phyloP scores from a whole-genome alignment of 2,329 filamentous ascomycete species.

The Claviceps quebecensis region DNA sequence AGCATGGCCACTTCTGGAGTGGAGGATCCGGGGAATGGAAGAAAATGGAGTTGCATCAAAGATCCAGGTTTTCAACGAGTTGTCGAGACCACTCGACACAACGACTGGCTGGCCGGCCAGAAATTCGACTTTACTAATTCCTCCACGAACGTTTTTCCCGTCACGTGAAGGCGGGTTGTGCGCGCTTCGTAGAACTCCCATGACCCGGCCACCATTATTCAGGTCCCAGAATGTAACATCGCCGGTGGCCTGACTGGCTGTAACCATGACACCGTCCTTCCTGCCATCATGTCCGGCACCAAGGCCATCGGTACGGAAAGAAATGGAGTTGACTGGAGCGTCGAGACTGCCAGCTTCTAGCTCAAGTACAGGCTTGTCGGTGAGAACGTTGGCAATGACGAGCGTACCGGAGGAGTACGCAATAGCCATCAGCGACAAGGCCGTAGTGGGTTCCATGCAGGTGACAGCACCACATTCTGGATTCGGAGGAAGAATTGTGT shows the following conservation, averaged over 20 bases:
- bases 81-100: slow-evolving; percentile 81
- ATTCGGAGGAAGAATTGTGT: slow-evolving; percentile 69
- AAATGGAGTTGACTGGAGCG: slow-evolving; percentile 62
- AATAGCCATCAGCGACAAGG: slow-evolving; percentile 73
- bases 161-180: slow-evolving; percentile 59
- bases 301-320: slow-evolving; percentile 78
- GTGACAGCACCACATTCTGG: slow-evolving; percentile 68
- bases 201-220: slow-evolving; percentile 74
- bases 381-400: slow-evolving; percentile 67
- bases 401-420: slow-evolving; percentile 71
- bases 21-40: slow-evolving; percentile 69
- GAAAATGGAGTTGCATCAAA: slow-evolving; percentile 89
- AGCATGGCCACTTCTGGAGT: slow-evolving; percentile 77
- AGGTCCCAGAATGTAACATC: slow-evolving; percentile 96
- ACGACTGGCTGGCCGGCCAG: slow-evolving; percentile 79
- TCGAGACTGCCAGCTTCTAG: slow-evolving; percentile 53
- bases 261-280: slow-evolving; percentile 86
- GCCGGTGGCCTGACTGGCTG: slow-evolving; percentile 61
- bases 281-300: slow-evolving; percentile 81
- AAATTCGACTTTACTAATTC: slow-evolving; percentile 80
- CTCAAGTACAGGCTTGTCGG: slow-evolving; percentile 58
- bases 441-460: slow-evolving; percentile 70
- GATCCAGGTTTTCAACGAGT: slow-evolving; percentile 91
- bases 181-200: slow-evolving; percentile 73
- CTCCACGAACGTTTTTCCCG: slow-evolving; percentile 48